Conservation (phyloP, 345 rosid species). For the Reutealis trisperma region DNA sequence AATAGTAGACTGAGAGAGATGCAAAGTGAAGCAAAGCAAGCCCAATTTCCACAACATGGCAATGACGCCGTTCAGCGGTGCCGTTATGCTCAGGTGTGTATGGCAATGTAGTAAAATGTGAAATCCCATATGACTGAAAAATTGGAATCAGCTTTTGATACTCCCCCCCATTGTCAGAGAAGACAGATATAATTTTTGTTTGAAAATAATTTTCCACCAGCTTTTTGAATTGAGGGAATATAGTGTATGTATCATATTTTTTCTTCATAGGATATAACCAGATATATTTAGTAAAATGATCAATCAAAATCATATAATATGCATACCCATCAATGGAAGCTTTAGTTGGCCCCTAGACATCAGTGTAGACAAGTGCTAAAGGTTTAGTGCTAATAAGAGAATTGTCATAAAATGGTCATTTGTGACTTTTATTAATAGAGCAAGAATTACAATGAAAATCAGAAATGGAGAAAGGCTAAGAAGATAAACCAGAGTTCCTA, state of each 20-base stretch:
- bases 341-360: not conserved
- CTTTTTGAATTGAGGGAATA: not conserved
- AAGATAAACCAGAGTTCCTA: too few species aligned
- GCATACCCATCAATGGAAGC: not conserved
- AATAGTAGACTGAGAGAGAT: not conserved
- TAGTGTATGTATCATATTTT: not conserved
- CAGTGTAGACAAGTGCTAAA: not conserved
- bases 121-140: not conserved
- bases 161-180: not conserved
- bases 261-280: too few species aligned
- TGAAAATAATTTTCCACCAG: slow-evolving; percentile 1
- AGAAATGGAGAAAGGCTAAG: too few species aligned
- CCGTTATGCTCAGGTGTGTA: not conserved
- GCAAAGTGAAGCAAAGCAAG: not conserved
- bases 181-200: not conserved
- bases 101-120: not conserved
- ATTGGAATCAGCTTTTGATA: not conserved
- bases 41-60: not conserved
- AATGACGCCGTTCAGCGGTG: not conserved
- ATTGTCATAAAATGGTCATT: not conserved
- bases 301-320: not conserved
- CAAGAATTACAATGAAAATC: not conserved
- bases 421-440: too few species aligned
- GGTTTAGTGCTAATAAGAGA: not conserved
- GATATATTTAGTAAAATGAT: not conserved